These are phyloP conservation scores for Coemansia sp. DNA, from an alignment of 192 early-diverging fungal species.

Conservation along the genomic window DNA sequence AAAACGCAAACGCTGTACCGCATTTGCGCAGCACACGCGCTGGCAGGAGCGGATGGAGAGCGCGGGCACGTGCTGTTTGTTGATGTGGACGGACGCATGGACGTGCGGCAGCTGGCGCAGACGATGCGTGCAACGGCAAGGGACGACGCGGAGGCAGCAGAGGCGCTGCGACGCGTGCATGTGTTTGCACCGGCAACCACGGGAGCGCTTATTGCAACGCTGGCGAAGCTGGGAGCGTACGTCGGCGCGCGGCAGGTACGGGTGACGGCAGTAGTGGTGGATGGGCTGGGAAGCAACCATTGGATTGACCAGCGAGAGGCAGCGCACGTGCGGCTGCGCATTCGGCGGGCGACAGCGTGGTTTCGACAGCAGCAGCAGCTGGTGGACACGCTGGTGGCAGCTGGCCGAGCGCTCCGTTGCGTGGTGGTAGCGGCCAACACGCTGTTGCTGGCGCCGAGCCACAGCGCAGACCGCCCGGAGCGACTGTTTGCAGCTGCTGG, in stretches of 20 bases:
- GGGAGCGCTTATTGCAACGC: constrained; percentile 26
- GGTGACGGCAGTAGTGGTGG: constrained; percentile 15
- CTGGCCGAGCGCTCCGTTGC: constrained; percentile 15
- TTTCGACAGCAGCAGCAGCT: constrained; percentile 47
- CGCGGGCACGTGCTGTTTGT: constrained; percentile 22
- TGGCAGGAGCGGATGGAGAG: constrained; percentile 8
- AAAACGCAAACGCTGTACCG: constrained; percentile 40
- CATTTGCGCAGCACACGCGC: constrained; percentile 22
- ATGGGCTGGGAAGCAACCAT: constrained; percentile 28
- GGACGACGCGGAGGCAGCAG: background rate
- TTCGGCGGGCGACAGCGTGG: constrained; percentile 33
- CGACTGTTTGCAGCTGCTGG: constrained; percentile 5
- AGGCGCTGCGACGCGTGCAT: constrained; percentile 23
- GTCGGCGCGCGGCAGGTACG: background rate
- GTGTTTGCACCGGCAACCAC: constrained; percentile 34
- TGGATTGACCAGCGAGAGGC: constrained; percentile 30
- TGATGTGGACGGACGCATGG: constrained; percentile 31
- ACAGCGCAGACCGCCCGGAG: background rate
- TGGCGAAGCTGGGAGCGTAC: constrained; percentile 32
- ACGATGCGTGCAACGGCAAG: constrained; percentile 1
- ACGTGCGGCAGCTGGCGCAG: constrained; percentile 12
- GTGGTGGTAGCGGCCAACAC: constrained; percentile 22
- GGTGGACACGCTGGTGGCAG: constrained; percentile 30
- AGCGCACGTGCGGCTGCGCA: constrained; percentile 13
- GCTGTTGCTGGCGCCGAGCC: constrained; percentile 22